phyloP scores from a whole-genome alignment of 345 rosid genomes.

The Crucihimalaya himalaica region DNA sequence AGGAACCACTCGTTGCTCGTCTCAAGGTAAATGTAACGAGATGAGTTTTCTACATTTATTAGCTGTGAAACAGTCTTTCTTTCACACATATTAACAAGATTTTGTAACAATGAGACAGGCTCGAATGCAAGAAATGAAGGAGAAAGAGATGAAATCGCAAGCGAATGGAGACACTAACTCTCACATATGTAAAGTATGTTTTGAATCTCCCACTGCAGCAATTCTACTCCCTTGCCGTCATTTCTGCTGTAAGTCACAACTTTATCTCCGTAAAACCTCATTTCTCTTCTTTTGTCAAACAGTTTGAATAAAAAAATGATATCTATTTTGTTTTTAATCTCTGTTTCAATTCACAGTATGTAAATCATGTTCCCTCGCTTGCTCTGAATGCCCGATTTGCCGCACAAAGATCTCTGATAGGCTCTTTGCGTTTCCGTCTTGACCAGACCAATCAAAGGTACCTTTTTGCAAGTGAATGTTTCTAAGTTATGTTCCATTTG shows the following conservation, averaged over 20 bases:
- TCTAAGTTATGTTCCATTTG: not conserved
- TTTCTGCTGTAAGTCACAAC: conserved; percentile 82
- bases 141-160: conserved; percentile 71
- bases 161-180: conserved; percentile 88
- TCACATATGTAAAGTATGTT: conserved; percentile 95
- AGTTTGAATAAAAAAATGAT: not conserved
- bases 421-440: conserved; percentile 93
- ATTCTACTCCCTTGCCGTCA: conserved; percentile 98
- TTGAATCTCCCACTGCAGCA: conserved; percentile 93
- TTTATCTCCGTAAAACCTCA: conserved; percentile 6
- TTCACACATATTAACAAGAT: conserved; percentile 1
- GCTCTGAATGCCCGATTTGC: conserved; percentile 97
- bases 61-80: not conserved
- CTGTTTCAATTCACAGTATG: conserved; percentile 62
- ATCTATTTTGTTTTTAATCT: not conserved
- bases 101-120: conserved; percentile 56
- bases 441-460: conserved; percentile 45
- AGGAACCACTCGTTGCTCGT: conserved; percentile 91
- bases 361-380: conserved; percentile 97
- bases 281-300: not conserved
- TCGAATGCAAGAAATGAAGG: conserved; percentile 97
- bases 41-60: not conserved
- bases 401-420: conserved; percentile 93
- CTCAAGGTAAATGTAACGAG: conserved; percentile 58
- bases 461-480: not conserved